These are phyloP conservation scores for Vanilla planifolia DNA, from an alignment of 106 monocot species.

Conservation along the genomic window DNA sequence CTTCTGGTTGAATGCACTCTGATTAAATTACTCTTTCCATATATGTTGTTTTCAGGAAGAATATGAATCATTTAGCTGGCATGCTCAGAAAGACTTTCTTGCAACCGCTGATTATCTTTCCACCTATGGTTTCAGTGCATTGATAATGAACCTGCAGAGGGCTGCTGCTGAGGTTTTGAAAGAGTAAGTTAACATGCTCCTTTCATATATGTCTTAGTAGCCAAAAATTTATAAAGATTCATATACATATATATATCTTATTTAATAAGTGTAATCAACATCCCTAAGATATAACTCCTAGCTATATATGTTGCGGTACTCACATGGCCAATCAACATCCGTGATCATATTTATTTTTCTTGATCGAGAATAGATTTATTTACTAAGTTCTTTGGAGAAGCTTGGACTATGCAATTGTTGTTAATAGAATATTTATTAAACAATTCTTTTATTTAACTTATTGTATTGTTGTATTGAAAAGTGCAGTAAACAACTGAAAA, in stretches of 20 bases:
- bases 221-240: too few relatives aligned
- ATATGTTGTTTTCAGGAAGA: constrained; percentile 41
- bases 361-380: too few relatives aligned
- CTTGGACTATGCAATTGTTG: too few relatives aligned
- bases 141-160: constrained; percentile 68
- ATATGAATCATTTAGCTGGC: constrained; percentile 37
- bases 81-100: constrained; percentile 67
- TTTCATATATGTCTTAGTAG: too few relatives aligned
- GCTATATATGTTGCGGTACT: too few relatives aligned
- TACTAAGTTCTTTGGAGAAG: too few relatives aligned
- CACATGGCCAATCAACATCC: too few relatives aligned
- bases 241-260: too few relatives aligned
- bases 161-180: constrained; percentile 59
- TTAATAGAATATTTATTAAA: too few relatives aligned
- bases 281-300: too few relatives aligned
- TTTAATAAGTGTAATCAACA: too few relatives aligned
- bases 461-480: constrained; percentile 1
- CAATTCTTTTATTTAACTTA: neutral
- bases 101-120: constrained; percentile 86
- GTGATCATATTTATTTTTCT: too few relatives aligned
- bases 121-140: constrained; percentile 44
- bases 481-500: constrained; percentile 72
- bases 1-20: neutral
- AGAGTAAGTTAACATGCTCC: constrained; percentile 37
- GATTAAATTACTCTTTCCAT: neutral